Conservation (phyloP, 148 eudicot species). For the Diospyros kaki region DNA sequence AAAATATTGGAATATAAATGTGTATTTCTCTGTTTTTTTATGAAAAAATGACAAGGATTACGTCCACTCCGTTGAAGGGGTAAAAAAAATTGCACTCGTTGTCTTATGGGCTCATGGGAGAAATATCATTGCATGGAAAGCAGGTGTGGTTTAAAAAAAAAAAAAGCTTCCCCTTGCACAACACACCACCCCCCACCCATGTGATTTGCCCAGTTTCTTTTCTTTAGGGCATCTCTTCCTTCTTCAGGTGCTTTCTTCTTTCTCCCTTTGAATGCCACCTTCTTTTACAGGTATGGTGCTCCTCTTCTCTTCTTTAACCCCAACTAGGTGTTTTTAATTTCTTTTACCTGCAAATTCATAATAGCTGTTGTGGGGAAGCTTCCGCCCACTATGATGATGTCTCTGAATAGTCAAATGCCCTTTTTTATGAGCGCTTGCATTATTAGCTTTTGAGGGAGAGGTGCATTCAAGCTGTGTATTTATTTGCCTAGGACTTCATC, state of each 20-base stretch:
- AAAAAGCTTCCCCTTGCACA: slow-evolving; percentile 10
- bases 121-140: slow-evolving; percentile 21
- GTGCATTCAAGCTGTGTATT: background rate
- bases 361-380: background rate
- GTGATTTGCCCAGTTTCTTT: slow-evolving; percentile 10
- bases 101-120: slow-evolving; percentile 12
- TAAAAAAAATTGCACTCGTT: background rate
- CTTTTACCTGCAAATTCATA: background rate
- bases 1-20: too few species aligned
- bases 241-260: background rate
- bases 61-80: too few species aligned
- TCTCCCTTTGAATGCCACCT: background rate
- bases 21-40: too few species aligned
- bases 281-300: slow-evolving; percentile 2
- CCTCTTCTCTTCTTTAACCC: slow-evolving; percentile 6
- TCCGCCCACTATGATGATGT: slow-evolving; percentile 14
- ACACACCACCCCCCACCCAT: background rate
- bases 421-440: slow-evolving; percentile 1
- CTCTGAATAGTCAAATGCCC: slow-evolving; percentile 14
- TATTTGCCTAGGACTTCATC: background rate
- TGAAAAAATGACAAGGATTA: too few species aligned
- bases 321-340: background rate
- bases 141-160: slow-evolving; percentile 12
- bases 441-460: slow-evolving; percentile 2
- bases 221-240: background rate